Evolutionary conservation across 345 rosid species (phyloP).

Genomic region (Hibiscus mutabilis): DNA sequence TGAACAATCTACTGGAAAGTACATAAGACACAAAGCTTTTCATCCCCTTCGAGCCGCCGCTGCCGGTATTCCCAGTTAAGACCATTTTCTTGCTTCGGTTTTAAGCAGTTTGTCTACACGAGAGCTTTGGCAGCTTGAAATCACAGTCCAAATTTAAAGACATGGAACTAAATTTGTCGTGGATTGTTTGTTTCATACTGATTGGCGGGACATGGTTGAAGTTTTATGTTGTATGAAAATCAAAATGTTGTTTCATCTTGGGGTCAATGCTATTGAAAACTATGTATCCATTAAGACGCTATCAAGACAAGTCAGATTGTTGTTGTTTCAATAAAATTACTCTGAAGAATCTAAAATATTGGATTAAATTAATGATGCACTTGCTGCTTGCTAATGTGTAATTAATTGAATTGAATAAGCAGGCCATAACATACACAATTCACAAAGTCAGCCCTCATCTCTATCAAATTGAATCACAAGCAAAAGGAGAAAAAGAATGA

Average conservation of each 20-base stretch:
- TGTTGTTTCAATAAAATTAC: not conserved
- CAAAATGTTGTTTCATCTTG: not conserved
- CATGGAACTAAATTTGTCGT: conserved; percentile 5
- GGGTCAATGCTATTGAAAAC: not conserved
- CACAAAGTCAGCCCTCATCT: too few species aligned
- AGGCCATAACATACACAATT: not conserved
- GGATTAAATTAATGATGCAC: not conserved
- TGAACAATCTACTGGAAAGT: conserved; percentile 40
- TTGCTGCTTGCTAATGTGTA: not conserved
- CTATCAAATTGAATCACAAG: too few species aligned
- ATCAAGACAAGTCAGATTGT: not conserved
- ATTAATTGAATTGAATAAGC: not conserved
- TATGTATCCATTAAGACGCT: not conserved
- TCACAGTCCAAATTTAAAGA: not conserved
- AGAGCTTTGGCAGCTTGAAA: not conserved
- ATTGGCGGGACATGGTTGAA: conserved; percentile 4
- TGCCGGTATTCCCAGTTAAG: not conserved
- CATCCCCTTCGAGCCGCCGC: conserved; percentile 7
- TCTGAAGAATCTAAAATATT: not conserved
- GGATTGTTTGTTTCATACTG: not conserved
- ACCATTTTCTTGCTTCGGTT: not conserved
- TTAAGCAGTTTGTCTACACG: not conserved
- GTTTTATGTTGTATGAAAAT: not conserved
- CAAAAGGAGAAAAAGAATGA: too few species aligned
- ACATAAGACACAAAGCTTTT: conserved; percentile 29